Evolutionary conservation across 441 rosid species (phyloP), one percentile per base, ranked within the genome.

Genomic region (Aleurites moluccanus): DNA sequence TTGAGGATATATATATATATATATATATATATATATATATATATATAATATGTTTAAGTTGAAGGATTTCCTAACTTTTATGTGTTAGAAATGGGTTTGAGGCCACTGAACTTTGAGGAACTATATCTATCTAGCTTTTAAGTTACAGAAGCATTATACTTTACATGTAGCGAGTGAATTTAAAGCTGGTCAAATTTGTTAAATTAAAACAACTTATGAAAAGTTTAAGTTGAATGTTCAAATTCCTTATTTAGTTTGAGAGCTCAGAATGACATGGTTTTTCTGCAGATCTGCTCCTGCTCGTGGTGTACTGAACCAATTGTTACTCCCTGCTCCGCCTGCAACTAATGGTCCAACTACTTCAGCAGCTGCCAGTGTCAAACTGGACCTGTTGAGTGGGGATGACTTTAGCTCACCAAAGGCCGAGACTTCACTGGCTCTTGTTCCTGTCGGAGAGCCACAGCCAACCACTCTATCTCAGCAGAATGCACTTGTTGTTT

Each of bases 361-460:
- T 82, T 59, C 80, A 60, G 78, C 83, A 33, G 73, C 83, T 60
- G 86, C 81, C 65, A 82, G 85, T 85, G 83, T 92, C 50, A 94
- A 88, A 81, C 82, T 94, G 75, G 99, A 96, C 81, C 89, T 96
- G 64, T 91, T 96, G 82, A 95, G 97, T 73, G 99, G 97, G 75
- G 99, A 96, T 82, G 89, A 88, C 77, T 91, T 76, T 79, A 74
- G 78, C 83, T 88, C 91, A 65, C 92, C 91, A 6, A 86, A 88
- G 81, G 88, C 88, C 45, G 85, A 86, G 0, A 79, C 47, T 80
- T 81, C 92, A 67, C 86, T 89, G 64, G 96, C 98, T 79, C 88
- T 96, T 67, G 98, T 92, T 84, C 91, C 96, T 78, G 85, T 92
- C 52, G 93, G 86, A 74, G 85, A 86, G 78, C 85, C 87, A 40